Conservation (phyloP, 805 yeast genomes). For the Phaffomyces antillensis region DNA sequence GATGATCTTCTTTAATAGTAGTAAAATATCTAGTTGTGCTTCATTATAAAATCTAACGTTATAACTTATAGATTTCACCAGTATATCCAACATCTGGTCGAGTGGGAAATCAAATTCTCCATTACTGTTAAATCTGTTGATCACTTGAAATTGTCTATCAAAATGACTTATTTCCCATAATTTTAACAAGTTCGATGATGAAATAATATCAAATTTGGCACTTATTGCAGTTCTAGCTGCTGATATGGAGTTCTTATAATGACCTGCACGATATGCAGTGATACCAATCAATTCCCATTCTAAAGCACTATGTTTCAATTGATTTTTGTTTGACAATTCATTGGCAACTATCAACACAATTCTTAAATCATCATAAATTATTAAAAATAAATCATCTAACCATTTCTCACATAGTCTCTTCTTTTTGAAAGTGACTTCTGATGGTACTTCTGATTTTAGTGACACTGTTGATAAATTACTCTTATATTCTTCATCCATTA, state of each 20-base stretch:
- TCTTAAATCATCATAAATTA: conserved; percentile 58
- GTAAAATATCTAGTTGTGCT: conserved; percentile 35
- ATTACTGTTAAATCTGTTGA: conserved; percentile 13
- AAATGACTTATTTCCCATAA: conserved; percentile 24
- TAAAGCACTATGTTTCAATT: conserved; percentile 46
- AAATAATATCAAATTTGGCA: conserved; percentile 57
- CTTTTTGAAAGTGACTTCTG: conserved; percentile 11
- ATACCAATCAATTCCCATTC: conserved; percentile 74
- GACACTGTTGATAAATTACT: conserved; percentile 26
- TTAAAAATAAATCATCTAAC: conserved; percentile 68
- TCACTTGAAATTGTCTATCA: conserved; percentile 11
- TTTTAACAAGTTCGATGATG: conserved; percentile 42
- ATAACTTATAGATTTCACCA: conserved; percentile 52
- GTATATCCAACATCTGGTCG: conserved; percentile 34
- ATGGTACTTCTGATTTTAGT: conserved; percentile 7
- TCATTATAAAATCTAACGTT: conserved; percentile 59
- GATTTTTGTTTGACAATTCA: conserved; percentile 19
- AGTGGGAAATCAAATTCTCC: conserved; percentile 18
- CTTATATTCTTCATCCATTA: conserved; percentile 68
- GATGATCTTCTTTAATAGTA: conserved; percentile 38
- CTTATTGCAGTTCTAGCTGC: conserved; percentile 47
- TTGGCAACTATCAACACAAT: conserved; percentile 28
- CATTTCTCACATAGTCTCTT: conserved; percentile 69
- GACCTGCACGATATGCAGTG: conserved; percentile 40
- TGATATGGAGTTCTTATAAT: conserved; percentile 41